phyloP scores from a whole-genome alignment of 2,329 filamentous ascomycete species.

The Claviceps arundinis region DNA sequence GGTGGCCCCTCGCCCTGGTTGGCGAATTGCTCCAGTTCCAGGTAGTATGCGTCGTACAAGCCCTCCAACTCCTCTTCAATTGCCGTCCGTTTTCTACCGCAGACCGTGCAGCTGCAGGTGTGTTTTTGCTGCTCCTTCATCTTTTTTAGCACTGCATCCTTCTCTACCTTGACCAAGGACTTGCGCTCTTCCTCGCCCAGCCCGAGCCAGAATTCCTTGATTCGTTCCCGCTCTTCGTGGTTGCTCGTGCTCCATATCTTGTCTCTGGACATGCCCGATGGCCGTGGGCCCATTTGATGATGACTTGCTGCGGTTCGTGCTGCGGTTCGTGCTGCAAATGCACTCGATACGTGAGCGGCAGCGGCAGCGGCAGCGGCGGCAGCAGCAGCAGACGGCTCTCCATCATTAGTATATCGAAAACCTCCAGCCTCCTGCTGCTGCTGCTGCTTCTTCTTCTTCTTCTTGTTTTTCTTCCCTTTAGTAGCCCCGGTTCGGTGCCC shows the following conservation, averaged over 20 bases:
- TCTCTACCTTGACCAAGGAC: constrained; percentile 92
- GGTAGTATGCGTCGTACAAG: constrained; percentile 95
- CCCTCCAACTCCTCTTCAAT: constrained; percentile 98
- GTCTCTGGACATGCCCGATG: constrained; percentile 49
- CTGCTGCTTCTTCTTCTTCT: constrained; percentile 44
- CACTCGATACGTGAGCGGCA: neutral
- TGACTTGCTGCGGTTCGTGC: constrained; percentile 15
- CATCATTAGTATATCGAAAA: constrained; percentile 10
- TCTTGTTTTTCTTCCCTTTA: constrained; percentile 38
- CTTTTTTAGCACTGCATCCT: constrained; percentile 93
- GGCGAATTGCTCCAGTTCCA: constrained; percentile 94
- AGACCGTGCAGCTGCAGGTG: constrained; percentile 95
- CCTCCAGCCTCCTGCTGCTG: constrained; percentile 12
- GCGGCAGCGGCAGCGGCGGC: neutral
- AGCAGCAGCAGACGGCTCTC: neutral
- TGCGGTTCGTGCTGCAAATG: constrained; percentile 5
- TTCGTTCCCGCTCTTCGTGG: constrained; percentile 86
- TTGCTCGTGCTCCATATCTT: constrained; percentile 97
- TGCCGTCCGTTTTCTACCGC: constrained; percentile 86
- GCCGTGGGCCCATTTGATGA: constrained; percentile 10
- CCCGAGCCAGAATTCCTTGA: constrained; percentile 96
- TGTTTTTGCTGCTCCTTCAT: constrained; percentile 99
- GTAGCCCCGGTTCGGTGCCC: constrained; percentile 14
- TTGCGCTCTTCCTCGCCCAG: constrained; percentile 89
- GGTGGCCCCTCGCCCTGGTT: constrained; percentile 63